Evolutionary conservation across 1,284 basidiomycete genomes (phyloP), one percentile per base, ranked within the genome.

Genomic region (Rhodotorula sp.): DNA sequence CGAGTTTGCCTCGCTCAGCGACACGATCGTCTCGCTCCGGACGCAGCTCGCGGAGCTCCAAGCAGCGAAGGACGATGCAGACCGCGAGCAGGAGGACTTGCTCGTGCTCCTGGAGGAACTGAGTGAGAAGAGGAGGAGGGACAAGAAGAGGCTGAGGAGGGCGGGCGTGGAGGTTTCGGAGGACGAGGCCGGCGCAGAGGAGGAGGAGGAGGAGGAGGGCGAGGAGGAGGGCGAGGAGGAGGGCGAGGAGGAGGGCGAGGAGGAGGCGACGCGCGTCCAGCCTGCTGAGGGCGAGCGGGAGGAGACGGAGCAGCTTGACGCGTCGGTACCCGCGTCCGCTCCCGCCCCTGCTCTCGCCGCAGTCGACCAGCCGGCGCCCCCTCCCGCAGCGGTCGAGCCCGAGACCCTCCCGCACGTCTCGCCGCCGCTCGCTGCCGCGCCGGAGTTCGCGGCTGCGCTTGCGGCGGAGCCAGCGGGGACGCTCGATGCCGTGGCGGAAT

Each of bases 41-140:
- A 27, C 53, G 51, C 67, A 66, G 59, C 46, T 67, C 34, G 62
- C 77, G 0, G 74, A 76, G 6, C 64, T 63, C 7, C 61, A 50
- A 53, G 67, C 66, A 7, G 79, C 80, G 54, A 74, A 79, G 66
- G 68, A 74, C 53, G 82, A 89, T 58, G 80, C 91, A 10, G 82
- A 85, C 59, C 83, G 81, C 2, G 85, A 88, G 34, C 87, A 89
- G 76, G 85, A 76, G 59, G 77, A 79, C 84, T 81, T 99, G 66
- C 85, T 99, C 3, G 94, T 99, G 0, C 83, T 98, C 48, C 84
- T 99, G 7, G 97, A 99, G 78, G 97, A 99, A 82, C 83, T 98
- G 64, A 91, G 88, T 61, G 87, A 85, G 77, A 98, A 98, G 83
- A 85, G 94, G 62, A 87, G 87, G 81, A 84, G 84, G 73, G 95